phyloP scores from a whole-genome alignment of 192 early-diverging fungal species.

The Coemansia sp. region DNA sequence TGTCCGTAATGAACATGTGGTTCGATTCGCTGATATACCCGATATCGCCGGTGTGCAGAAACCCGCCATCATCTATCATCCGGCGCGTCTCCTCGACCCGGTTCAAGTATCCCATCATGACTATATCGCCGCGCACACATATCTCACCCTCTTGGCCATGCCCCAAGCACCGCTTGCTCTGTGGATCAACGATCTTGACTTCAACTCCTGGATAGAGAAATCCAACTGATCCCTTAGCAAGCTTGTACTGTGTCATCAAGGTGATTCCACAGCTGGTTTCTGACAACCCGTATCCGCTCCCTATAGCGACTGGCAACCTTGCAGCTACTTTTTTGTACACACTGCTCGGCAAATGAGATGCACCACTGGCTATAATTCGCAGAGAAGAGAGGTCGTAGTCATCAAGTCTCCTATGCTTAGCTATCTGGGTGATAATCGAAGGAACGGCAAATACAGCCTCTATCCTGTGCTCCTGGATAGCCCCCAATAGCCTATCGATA shows the following conservation, averaged over 20 bases:
- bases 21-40: conserved; percentile 64
- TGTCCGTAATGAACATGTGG: conserved; percentile 61
- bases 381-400: conserved; percentile 70
- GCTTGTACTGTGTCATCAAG: conserved; percentile 10
- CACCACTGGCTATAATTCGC: conserved; percentile 60
- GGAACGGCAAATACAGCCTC: conserved; percentile 59
- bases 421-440: conserved; percentile 59
- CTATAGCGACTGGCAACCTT: conserved; percentile 29
- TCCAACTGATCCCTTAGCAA: conserved; percentile 59
- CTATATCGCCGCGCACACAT: conserved; percentile 73
- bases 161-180: conserved; percentile 59
- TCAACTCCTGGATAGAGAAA: conserved; percentile 62
- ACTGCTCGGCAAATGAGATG: conserved; percentile 67
- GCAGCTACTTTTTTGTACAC: conserved; percentile 47
- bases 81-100: conserved; percentile 68
- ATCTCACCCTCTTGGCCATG: conserved; percentile 71
- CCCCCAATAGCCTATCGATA: conserved; percentile 56
- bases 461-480: conserved; percentile 67
- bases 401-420: conserved; percentile 62
- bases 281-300: conserved; percentile 63
- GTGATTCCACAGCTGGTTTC: conserved; percentile 47
- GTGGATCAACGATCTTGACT: conserved; percentile 71
- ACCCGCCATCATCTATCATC: conserved; percentile 70
- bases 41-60: conserved; percentile 80
- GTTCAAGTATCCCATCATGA: conserved; percentile 84